phyloP scores from a whole-genome alignment of 2,329 filamentous ascomycete species.

The Monosporascus sp. region DNA sequence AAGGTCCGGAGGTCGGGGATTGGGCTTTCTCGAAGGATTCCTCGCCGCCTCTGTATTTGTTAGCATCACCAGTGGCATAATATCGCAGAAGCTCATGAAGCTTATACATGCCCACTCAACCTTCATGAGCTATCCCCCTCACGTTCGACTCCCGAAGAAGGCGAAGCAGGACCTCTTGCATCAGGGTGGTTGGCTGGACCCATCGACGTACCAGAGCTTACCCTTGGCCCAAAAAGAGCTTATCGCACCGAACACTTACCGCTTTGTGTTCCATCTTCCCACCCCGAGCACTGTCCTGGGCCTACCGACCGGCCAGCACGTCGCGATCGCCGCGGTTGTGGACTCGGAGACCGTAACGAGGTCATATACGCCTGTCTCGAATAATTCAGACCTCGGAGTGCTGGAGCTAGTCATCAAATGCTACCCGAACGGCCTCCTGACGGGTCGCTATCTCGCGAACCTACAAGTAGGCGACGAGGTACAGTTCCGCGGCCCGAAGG shows the following conservation, averaged over 20 bases:
- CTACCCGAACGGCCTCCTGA: slow-evolving; percentile 47
- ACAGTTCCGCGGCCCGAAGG: slow-evolving; percentile 50
- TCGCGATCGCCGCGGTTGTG: slow-evolving; percentile 44
- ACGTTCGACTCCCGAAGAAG: slow-evolving; percentile 33
- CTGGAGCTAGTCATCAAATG: slow-evolving; percentile 47
- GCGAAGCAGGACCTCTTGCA: slow-evolving; percentile 33
- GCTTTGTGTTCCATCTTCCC: slow-evolving; percentile 44
- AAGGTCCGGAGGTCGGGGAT: slow-evolving; percentile 11
- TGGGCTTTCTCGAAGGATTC: slow-evolving; percentile 33
- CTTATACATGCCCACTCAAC: slow-evolving; percentile 27
- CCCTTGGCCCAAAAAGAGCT: slow-evolving; percentile 35
- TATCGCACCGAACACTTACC: slow-evolving; percentile 39
- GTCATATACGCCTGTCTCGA: slow-evolving; percentile 51
- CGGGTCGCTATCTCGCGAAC: slow-evolving; percentile 40
- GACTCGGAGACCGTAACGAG: slow-evolving; percentile 40
- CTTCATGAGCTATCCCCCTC: slow-evolving; percentile 30
- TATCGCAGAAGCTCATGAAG: slow-evolving; percentile 24
- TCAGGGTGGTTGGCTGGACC: slow-evolving; percentile 43
- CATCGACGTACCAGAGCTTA: slow-evolving; percentile 41
- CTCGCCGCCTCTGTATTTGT: slow-evolving; percentile 29
- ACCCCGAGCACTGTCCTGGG: slow-evolving; percentile 39
- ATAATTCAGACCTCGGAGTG: slow-evolving; percentile 42
- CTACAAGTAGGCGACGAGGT: slow-evolving; percentile 45
- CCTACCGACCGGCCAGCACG: slow-evolving; percentile 52
- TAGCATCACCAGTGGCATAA: slow-evolving; percentile 25